Base-by-base conservation (phyloP, 2,329 filamentous ascomycete genomes). In the Eutypella sp. region DNA sequence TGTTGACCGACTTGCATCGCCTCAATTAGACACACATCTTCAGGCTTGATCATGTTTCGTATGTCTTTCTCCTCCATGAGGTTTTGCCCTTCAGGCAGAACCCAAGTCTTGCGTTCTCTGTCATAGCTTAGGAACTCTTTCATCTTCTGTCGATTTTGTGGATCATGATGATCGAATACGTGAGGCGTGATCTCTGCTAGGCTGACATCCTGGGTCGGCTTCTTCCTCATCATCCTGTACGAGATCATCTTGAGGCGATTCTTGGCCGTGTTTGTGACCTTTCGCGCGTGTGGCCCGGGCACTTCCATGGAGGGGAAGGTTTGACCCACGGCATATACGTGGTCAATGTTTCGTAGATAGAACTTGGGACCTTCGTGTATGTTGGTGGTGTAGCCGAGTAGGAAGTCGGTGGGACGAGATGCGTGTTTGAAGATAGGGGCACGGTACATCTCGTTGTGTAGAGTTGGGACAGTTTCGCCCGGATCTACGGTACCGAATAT, bases 1-100 rank as follows among this genome's bases (percentile, higher is more conserved):
- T 95, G 90, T 52, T 89, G 84, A 38, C 93, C 93, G 33, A 96
- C 86, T 65, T 97, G 90, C 92, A 97, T 99, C 0, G 92, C 88
- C 62, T 99, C 92, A 24, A 97, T 82, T 38, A 96, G 69, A 65
- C 90, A 97, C 1, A 97, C 88, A 59, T 97, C 92, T 66, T 99
- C 93, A 0, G 93, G 92, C 53, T 91, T 92, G 55, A 99, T 90
- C 84, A 95, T 90, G 20, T 82, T 76, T 34, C 92, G 85, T 50
- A 97, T 85, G 2, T 81, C 81, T 20, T 86, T 79, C 60, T 92
- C 87, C 48, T 95, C 89, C 11, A 91, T 88, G 19, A 93, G 74
- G 1, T 79, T 73, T 55, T 96, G 87, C 19, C 81, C 81, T 8
- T 81, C 73, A 42, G 80, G 81, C 51, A 95, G 78, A 23, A 85